Evolutionary conservation across 116 monocot genomes (phyloP).

Genomic region (Trichopus zeylanicus): DNA sequence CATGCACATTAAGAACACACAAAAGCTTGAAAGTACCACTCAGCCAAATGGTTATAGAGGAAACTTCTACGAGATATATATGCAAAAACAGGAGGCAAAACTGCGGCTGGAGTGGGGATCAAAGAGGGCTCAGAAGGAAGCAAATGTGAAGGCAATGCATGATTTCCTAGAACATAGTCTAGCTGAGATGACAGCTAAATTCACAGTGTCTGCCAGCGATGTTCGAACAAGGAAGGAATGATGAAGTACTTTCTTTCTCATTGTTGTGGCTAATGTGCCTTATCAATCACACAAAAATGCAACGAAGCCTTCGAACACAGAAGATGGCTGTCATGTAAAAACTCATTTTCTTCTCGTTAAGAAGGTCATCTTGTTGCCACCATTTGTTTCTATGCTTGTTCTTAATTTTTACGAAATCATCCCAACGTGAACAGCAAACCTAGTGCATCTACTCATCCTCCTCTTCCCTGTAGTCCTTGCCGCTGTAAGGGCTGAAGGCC

Average conservation of each 20-base stretch:
- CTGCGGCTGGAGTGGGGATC: conserved; percentile 68
- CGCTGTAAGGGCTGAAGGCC: conserved; percentile 65
- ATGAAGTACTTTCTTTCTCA: conserved; percentile 77
- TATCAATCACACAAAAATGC: conserved; percentile 55
- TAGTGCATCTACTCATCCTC: too few relatives aligned
- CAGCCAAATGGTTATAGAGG: conserved; percentile 57
- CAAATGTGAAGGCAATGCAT: conserved; percentile 85
- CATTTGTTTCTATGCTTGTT: too few relatives aligned
- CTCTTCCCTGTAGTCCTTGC: conserved; percentile 59
- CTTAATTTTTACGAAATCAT: too few relatives aligned
- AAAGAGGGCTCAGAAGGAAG: conserved; percentile 75
- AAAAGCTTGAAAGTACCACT: conserved; percentile 24
- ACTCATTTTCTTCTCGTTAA: too few relatives aligned
- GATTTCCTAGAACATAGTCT: conserved; percentile 73
- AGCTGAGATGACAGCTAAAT: conserved; percentile 73
- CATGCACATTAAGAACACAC: conserved; percentile 14
- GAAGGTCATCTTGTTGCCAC: too few relatives aligned
- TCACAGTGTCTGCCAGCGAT: conserved; percentile 38
- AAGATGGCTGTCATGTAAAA: too few relatives aligned
- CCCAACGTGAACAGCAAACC: too few relatives aligned
- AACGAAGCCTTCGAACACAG: conserved; percentile 81
- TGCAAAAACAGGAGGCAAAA: conserved; percentile 77
- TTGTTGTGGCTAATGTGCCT: conserved; percentile 41
- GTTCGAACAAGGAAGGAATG: conserved; percentile 85
- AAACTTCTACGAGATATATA: conserved; percentile 81